A percentile compares a stretch with the other conserved stretches of the same genome.
Conservation (phyloP, 768 basidiomycete genomes). For the Ephemerocybe angulata region DNA sequence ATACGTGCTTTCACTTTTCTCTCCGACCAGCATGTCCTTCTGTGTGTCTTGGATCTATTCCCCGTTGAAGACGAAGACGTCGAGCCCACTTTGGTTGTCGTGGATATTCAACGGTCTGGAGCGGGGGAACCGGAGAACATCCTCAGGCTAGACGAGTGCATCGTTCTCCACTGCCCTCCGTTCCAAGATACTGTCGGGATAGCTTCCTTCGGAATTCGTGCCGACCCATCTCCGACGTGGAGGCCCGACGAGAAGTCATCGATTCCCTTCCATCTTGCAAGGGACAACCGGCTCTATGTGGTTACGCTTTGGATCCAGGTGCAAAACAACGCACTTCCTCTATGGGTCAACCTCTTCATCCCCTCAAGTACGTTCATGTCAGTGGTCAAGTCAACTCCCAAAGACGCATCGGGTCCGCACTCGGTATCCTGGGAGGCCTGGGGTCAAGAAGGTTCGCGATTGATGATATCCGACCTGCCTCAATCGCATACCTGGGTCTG, state of each 20-base stretch:
- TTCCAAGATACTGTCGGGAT: slow-evolving; percentile 25
- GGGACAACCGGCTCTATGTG: slow-evolving; percentile 41
- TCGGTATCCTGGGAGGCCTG: slow-evolving; percentile 46
- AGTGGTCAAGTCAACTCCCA: slow-evolving; percentile 12
- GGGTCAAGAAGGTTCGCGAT: slow-evolving; percentile 47
- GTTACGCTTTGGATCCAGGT: slow-evolving; percentile 40
- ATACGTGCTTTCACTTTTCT: slow-evolving; percentile 42
- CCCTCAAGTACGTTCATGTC: slow-evolving; percentile 37
- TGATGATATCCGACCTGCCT: slow-evolving; percentile 30
- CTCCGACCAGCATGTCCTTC: slow-evolving; percentile 36
- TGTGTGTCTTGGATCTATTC: slow-evolving; percentile 24
- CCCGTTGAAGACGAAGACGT: slow-evolving; percentile 15
- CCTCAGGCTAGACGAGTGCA: slow-evolving; percentile 20
- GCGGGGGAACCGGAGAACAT: background rate
- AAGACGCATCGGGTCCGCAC: too few relatives aligned
- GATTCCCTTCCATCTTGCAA: slow-evolving; percentile 47
- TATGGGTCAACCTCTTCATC: slow-evolving; percentile 39
- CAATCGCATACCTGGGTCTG: slow-evolving; percentile 53
- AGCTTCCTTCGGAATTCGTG: slow-evolving; percentile 41
- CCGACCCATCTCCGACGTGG: slow-evolving; percentile 53
- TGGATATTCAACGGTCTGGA: slow-evolving; percentile 33
- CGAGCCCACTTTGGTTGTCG: slow-evolving; percentile 29
- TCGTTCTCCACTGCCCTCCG: slow-evolving; percentile 41
- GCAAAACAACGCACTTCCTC: slow-evolving; percentile 17
- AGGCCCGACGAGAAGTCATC: slow-evolving; percentile 26